Conservation (phyloP, 2,329 filamentous ascomycete genomes). For the Beauveria varroae region DNA sequence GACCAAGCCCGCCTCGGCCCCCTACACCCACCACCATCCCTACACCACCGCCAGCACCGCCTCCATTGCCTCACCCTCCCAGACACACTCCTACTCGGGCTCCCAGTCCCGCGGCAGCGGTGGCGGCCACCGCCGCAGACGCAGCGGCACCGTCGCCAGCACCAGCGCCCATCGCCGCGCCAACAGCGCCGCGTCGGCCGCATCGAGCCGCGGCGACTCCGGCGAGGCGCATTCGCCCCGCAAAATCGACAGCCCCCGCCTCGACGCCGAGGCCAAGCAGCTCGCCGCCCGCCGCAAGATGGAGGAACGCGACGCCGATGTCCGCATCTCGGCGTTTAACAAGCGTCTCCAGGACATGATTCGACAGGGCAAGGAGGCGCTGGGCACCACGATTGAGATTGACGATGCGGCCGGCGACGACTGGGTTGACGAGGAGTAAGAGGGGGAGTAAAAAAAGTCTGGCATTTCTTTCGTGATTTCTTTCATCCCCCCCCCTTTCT, state of each 20-base stretch:
- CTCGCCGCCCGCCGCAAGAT: constrained; percentile 64
- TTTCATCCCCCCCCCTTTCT: neutral
- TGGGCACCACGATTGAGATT: constrained; percentile 67
- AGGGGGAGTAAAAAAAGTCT: neutral
- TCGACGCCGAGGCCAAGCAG: constrained; percentile 61
- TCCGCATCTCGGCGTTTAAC: constrained; percentile 73
- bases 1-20: constrained; percentile 29
- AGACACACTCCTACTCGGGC: neutral
- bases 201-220: constrained; percentile 24
- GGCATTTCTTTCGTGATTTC: neutral
- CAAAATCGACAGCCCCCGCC: constrained; percentile 37
- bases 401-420: constrained; percentile 33
- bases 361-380: constrained; percentile 74
- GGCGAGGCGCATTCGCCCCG: neutral
- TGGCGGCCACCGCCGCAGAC: neutral
- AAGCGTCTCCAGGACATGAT: constrained; percentile 79
- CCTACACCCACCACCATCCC: constrained; percentile 13
- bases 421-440: constrained; percentile 34
- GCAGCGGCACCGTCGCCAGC: constrained; percentile 1
- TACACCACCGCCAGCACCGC: constrained; percentile 12
- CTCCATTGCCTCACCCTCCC: constrained; percentile 6
- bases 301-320: constrained; percentile 72
- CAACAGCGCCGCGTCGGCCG: constrained; percentile 36
- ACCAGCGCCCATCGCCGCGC: constrained; percentile 33
- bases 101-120: neutral